Evolutionary conservation across 805 yeast genomes (phyloP), one percentile per base, ranked within the genome.

Genomic region (Torulaspora indica): DNA sequence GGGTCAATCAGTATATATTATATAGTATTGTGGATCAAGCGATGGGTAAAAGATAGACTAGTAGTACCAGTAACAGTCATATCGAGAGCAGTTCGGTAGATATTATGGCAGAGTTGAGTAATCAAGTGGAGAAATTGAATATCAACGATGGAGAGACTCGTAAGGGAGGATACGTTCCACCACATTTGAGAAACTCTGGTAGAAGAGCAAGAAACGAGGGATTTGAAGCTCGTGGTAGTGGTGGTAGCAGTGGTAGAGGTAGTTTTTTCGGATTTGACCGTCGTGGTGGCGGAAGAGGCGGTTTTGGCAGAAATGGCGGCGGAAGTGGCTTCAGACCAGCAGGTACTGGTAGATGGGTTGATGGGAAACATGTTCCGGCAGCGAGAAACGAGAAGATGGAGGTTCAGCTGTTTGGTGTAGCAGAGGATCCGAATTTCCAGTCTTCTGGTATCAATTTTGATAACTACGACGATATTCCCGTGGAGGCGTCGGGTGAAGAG

Each of bases 391-490:
- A 77, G 58, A 72, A 73, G 46, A 60, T 82, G 54, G 98, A 93
- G 72, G 57, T 74, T 45, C 89, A 87, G 61, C 74, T 93, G 51
- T 95, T 85, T 58, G 98, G 99, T 60, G 95, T 82, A 60, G 64
- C 72, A 25, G 72, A 70, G 33, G 76, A 74, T 51, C 76, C 88
- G 57, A 61, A 65, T 31, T 80, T 82, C 73, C 96, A 86, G 74
- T 81, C 95, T 42, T 85, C 96, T 30, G 99, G 99, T 77, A 93
- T 93, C 72, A 93, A 93, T 74, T 93, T 93, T 63, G 99, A 95
- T 70, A 89, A 87, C 75, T 93, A 93, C 70, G 99, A 93, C 67
- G 98, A 95, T 48, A 93, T 93, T 53, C 98, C 98, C 49, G 97
- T 93, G 52, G 98, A 93, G 71, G 99, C 97, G 39, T 72, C 95